Base-by-base conservation (phyloP, 208 protist genomes). In the Herpetomonas muscarum region DNA sequence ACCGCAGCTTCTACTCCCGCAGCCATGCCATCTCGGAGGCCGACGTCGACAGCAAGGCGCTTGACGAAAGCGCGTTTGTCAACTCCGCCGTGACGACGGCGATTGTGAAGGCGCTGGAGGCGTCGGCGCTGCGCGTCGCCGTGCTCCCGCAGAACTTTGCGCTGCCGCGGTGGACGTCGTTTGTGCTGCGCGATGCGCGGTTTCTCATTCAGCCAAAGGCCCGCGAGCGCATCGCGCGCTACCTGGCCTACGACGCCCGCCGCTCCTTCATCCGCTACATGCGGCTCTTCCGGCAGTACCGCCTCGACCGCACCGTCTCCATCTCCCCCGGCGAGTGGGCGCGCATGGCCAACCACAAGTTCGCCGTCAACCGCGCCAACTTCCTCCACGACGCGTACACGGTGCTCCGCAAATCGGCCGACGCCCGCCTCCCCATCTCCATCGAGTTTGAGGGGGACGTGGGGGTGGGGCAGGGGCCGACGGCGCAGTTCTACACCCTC, bases 401-500 rank as follows among this genome's bases (percentile, higher is more conserved):
- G 17, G 67, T 85, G 48, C 69, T 95, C 26, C 70, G 70, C 55
- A 90, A 90, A 54, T 67, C 61, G 54, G 69, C 76, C 4, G 89
- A 92, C 28, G 64, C 72, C 24, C 66, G 87, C 4, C 67, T 80
- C n/a, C 79, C 87, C 7, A 71, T 97, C 31, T 91, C 87, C 19
- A 66, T 97, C 39, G 83, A 94, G 58, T 97, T 94, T 65, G 70
- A 83, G 24, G 91, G 88, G 7, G 91, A 97, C 47, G 75, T 92
- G 31, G 92, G 89, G 13, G 80, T 90, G 17, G 92, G 92, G 0
- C 81, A 91, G 32, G 92, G 92, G 21, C 92, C 92, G 15, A 97
- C 89, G 1, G 78, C 88, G 54, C 83, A 95, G 64, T 97, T 96
- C 56, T 97, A 90, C 62, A 92, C 86, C 13, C 67, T 88, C 22